Evolutionary conservation across 208 protist genomes (phyloP), one percentile per base, ranked within the genome.

Genomic region (Acanthamoeba triangularis): DNA sequence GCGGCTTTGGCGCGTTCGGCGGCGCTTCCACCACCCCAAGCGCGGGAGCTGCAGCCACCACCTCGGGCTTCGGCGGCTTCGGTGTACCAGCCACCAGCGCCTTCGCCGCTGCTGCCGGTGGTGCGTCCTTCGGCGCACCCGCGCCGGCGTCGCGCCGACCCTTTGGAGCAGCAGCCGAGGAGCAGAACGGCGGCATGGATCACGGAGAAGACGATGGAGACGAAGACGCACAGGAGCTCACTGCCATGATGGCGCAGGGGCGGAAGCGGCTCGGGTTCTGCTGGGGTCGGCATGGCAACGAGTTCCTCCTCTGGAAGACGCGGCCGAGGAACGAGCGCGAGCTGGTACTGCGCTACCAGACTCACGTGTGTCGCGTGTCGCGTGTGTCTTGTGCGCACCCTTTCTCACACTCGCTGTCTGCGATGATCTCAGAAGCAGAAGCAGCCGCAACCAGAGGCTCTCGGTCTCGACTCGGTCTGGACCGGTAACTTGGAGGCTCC

Each of bases 271-370:
- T 80, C 30, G 72, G 72, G 33, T 80, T 80, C 72, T 80, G 72
- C 72, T 80, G 30, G 30, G 72, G 72, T 30, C 28, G 35, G 30
- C 72, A 80, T 4, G 72, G 72, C 72, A 80, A 80, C 72, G 72
- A 80, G n/a, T 49, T 80, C 72, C 72, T 80, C 72, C 35, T 80
- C n/a, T 80, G 72, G 72, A 35, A 44, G 30, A 44, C 72, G 8
- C 30, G 35, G 11, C 72, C 35, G 37, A 35, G 72, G 30, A 80
- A 80, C 37, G 72, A 80, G 35, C 72, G 72, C 10, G 72, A 80
- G 33, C 72, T 47, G 7, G 65, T 74, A 74, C 65, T 6, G 65
- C 33, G 11, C 33, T n/a, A 16, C 25, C 23, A 30, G 18, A 18
- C 11, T n/a, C 65, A 13, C 11, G 25, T 37, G 7, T 18, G 25